These are phyloP conservation scores for Russula sp. DNA, from an alignment of 768 basidiomycete species.

Conservation along the genomic window DNA sequence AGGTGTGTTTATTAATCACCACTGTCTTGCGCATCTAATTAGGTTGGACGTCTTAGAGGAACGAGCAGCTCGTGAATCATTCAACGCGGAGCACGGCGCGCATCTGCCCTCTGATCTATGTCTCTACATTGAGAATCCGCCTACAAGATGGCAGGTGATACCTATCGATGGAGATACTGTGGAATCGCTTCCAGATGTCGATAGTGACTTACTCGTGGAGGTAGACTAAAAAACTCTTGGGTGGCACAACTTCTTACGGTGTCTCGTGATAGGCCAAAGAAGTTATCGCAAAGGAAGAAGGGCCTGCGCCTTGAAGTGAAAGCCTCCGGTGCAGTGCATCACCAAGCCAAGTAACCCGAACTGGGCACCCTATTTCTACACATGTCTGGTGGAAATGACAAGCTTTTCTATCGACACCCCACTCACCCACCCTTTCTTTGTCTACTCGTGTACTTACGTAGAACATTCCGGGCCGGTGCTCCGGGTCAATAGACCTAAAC, in stretches of 20 bases:
- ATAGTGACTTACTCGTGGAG: constrained; percentile 49
- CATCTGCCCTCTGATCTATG: constrained; percentile 77
- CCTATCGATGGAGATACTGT: constrained; percentile 46
- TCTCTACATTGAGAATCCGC: constrained; percentile 64
- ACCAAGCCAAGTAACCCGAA: too few species aligned
- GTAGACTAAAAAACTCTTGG: constrained; percentile 29
- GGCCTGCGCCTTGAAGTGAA: constrained; percentile 13
- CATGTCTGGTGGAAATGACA: too few species aligned
- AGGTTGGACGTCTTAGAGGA: constrained; percentile 48
- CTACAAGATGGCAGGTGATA: constrained; percentile 63
- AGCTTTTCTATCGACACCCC: too few species aligned
- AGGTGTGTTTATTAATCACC: constrained; percentile 35
- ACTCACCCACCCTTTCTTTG: too few species aligned
- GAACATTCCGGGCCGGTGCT: not conserved
- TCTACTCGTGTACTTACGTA: not conserved
- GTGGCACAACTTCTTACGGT: not conserved
- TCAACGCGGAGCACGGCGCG: constrained; percentile 65
- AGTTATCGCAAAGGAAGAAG: constrained; percentile 21
- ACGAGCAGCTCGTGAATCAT: constrained; percentile 50
- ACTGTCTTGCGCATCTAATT: not conserved
- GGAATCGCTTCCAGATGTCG: constrained; percentile 58
- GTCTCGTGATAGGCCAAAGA: constrained; percentile 28
- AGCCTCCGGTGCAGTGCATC: not conserved
- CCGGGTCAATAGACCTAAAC: constrained; percentile 19
- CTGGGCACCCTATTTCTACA: too few species aligned